Evolutionary conservation across 352 stramenopile genomes (phyloP).

Genomic region (Phytophthora hybrid): DNA sequence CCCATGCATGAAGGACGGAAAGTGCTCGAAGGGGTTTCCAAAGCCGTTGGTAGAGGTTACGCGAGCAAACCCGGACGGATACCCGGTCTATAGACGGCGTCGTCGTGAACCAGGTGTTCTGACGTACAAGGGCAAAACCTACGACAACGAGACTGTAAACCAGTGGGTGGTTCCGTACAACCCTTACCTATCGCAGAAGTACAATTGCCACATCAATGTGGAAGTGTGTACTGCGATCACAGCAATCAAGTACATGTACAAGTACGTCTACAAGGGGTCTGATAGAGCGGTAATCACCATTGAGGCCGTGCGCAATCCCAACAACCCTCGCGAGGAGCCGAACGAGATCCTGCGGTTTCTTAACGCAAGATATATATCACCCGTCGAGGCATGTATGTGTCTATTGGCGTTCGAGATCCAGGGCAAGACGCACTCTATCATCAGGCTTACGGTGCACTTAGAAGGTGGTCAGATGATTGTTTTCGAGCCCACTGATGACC

Average conservation of each 20-base stretch:
- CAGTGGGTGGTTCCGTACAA: background rate
- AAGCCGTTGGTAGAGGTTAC: background rate
- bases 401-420: background rate
- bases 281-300: background rate
- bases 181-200: background rate
- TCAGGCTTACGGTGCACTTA: constrained; percentile 8
- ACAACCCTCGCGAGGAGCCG: background rate
- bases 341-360: background rate
- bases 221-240: background rate
- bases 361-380: background rate
- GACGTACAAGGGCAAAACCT: background rate
- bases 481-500: background rate
- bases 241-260: background rate
- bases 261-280: background rate
- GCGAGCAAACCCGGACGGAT: background rate
- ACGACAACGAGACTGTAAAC: background rate
- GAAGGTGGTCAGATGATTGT: background rate
- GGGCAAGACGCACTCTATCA: constrained; percentile 19
- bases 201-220: background rate
- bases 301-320: background rate
- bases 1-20: background rate
- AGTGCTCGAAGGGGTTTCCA: background rate
- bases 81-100: background rate
- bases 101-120: background rate
- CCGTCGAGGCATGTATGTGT: background rate